These are phyloP conservation scores for Termitomyces sp. DNA, from an alignment of 768 basidiomycete genomes.

Conservation along the genomic window DNA sequence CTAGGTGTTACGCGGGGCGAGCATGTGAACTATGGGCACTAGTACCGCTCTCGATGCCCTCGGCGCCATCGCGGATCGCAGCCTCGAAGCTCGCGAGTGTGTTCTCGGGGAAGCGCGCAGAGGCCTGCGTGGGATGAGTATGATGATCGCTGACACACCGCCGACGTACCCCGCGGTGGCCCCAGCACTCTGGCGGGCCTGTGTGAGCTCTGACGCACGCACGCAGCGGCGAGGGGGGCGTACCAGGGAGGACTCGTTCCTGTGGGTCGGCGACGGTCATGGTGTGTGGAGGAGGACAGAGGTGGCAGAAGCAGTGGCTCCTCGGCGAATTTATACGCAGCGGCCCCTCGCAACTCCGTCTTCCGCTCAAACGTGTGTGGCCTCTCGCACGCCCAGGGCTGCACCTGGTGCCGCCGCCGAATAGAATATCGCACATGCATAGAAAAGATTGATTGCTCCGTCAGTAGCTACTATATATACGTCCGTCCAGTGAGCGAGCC, in stretches of 20 bases:
- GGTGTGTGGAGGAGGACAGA: background rate
- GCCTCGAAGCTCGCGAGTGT: slow-evolving; percentile 93
- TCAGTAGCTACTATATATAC: background rate
- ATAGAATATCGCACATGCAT: slow-evolving; percentile 13
- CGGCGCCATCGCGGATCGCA: slow-evolving; percentile 91
- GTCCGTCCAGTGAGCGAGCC: too few relatives aligned
- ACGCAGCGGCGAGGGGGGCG: background rate
- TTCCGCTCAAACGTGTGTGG: background rate
- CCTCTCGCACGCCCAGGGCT: too few relatives aligned
- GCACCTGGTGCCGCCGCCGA: background rate
- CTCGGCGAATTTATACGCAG: background rate
- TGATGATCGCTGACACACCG: background rate
- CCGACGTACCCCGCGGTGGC: slow-evolving; percentile 42
- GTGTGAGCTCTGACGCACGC: background rate
- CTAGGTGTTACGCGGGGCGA: slow-evolving; percentile 38
- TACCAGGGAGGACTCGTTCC: slow-evolving; percentile 25
- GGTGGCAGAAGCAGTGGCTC: background rate
- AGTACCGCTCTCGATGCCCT: slow-evolving; percentile 98
- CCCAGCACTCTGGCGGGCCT: slow-evolving; percentile 58
- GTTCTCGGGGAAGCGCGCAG: slow-evolving; percentile 86
- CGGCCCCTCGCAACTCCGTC: background rate
- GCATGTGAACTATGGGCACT: slow-evolving; percentile 20
- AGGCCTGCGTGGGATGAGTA: slow-evolving; percentile 51
- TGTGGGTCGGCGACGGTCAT: slow-evolving; percentile 6
- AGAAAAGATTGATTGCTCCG: background rate